A percentile compares a stretch with the other conserved stretches of the same genome.
These are phyloP conservation scores for Paecilomyces dactylethromorphus DNA, from an alignment of 2,329 filamentous ascomycete genomes.

Conservation along the genomic window DNA sequence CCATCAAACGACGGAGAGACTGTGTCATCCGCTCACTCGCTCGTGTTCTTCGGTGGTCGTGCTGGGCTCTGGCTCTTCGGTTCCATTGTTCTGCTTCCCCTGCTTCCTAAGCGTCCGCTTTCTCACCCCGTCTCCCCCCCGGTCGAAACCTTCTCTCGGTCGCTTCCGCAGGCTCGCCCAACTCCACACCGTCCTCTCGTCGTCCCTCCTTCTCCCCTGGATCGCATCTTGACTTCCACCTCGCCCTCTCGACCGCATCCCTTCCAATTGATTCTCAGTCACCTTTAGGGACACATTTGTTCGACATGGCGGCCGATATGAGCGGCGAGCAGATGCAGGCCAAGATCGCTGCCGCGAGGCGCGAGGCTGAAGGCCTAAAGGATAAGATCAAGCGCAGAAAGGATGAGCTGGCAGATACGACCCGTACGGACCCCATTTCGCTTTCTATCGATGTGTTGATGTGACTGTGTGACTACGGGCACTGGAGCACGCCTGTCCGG, in stretches of 20 bases:
- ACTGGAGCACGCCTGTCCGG: neutral
- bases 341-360: conserved; percentile 82
- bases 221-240: conserved; percentile 11
- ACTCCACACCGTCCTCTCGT: conserved; percentile 15
- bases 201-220: conserved; percentile 8
- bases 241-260: conserved; percentile 6
- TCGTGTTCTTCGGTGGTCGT: neutral
- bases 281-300: conserved; percentile 19
- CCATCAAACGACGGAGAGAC: no score
- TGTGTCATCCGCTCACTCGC: neutral
- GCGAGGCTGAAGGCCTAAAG: conserved; percentile 96
- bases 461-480: neutral
- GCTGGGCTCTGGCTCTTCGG: neutral
- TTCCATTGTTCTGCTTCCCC: conserved; percentile 1
- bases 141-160: conserved; percentile 14
- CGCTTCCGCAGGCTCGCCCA: conserved; percentile 17
- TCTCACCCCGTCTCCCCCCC: conserved; percentile 10
- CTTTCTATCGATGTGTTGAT: conserved; percentile 4
- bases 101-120: conserved; percentile 11
- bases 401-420: conserved; percentile 97
- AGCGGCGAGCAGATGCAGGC: conserved; percentile 69
- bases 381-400: conserved; percentile 99
- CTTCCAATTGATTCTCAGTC: conserved; percentile 13
- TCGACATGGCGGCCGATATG: conserved; percentile 43
- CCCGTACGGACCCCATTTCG: conserved; percentile 59